Conservation (phyloP, 352 stramenopile genomes). For the Pythium dissotocum region DNA sequence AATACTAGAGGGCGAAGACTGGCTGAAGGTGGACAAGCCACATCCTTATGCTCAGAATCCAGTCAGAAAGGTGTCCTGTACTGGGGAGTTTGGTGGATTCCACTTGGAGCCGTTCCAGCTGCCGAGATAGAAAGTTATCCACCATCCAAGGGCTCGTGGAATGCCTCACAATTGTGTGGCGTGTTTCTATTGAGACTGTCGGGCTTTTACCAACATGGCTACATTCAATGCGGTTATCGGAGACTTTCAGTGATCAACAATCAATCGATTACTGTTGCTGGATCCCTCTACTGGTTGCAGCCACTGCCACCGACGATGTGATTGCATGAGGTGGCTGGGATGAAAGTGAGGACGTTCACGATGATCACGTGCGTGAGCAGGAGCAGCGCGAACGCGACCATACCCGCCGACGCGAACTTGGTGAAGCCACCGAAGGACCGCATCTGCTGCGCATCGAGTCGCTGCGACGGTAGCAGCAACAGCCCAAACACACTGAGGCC, state of each 20-base stretch:
- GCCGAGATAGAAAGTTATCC: neutral
- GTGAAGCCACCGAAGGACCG: conserved; percentile 66
- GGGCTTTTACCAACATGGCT: conserved; percentile 1
- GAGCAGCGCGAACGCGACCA: conserved; percentile 56
- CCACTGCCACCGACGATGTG: conserved; percentile 21
- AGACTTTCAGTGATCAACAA: neutral
- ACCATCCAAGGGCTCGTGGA: neutral
- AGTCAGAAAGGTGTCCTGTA: neutral
- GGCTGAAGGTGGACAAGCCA: neutral
- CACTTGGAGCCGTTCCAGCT: neutral
- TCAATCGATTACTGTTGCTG: no score
- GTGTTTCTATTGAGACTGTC: no score
- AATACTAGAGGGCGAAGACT: neutral
- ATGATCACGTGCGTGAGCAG: conserved; percentile 57
- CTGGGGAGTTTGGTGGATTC: neutral
- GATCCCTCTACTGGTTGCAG: conserved; percentile 5
- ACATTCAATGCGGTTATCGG: neutral
- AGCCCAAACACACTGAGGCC: conserved; percentile 33
- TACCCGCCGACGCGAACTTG: conserved; percentile 44
- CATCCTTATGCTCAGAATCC: neutral
- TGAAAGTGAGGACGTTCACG: conserved; percentile 41
- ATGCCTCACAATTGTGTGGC: no score
- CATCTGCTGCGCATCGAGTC: conserved; percentile 64
- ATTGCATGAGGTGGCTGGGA: conserved; percentile 13
- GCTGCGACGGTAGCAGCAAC: conserved; percentile 48